Evolutionary conservation across 2,329 filamentous ascomycete species (phyloP), one percentile per base, ranked within the genome.

Genomic region (Neofusicoccum laricinum): DNA sequence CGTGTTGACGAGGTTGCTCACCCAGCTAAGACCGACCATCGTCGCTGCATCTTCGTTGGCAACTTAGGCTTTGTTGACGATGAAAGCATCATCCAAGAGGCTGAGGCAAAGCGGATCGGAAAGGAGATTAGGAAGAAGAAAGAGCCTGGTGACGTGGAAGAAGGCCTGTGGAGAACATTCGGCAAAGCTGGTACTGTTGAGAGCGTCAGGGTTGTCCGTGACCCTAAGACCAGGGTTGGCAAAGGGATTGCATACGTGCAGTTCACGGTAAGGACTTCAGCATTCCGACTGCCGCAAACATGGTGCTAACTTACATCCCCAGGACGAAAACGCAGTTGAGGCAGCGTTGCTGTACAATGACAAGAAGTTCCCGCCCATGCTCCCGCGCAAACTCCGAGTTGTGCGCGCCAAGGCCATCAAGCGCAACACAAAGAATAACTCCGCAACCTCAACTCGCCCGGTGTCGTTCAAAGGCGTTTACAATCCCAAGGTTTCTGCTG

Each of bases 221-320:
- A 99, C 73, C 84, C 91, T 67, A 90, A 90, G 69, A 99, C 96
- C 7, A 87, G 96, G 57, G 92, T 99, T 34, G 93, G 95, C 72
- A 99, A 99, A 76, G 95, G 95, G 4, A 92, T 99, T 73, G 96
- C 96, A 67, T 99, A 99, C 72, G 94, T 99, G 15, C 95, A 99
- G 74, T 99, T 99, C 78, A 87, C 89, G 72, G 87, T 88, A 71
- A 80, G 81, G 77, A 49, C 25, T 34, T 17, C 17, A 46, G 30
- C 19, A 8, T 25, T 38, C 41, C 34, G 48, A 50, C 12, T 34
- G 7, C 19, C 34, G 41, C 11, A 6, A 25, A 48, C 8, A 8
- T 21, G 11, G 12, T 14, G 32, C 17, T 7, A 6, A 34, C 34
- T 43, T 14, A 58, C 45, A 36, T 12, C 15, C n/a, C 3, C 71